Percentiles rank a stretch among this genome's conserved stretches.
Conservation (phyloP, 208 protist species). For the Wallacemonas sp. region DNA sequence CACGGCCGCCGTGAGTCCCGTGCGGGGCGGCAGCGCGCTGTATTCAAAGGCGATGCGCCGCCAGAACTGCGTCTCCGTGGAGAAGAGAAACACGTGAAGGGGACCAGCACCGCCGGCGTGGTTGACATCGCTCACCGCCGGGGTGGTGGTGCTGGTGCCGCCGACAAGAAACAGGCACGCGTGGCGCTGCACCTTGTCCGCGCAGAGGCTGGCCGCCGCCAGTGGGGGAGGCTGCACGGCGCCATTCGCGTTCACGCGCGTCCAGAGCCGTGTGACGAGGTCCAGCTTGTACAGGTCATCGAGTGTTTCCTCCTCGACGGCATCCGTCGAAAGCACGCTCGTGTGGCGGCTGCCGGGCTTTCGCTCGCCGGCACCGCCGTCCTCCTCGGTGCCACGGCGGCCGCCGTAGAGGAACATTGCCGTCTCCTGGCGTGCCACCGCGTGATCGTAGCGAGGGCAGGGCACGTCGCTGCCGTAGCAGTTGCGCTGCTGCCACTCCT, state of each 20-base stretch:
- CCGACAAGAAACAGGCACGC: conserved; percentile 59
- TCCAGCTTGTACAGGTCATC: conserved; percentile 70
- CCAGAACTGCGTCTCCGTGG: conserved; percentile 60
- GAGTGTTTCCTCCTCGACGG: too few species aligned
- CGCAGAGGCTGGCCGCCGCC: conserved; percentile 57
- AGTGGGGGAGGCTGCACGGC: conserved; percentile 50
- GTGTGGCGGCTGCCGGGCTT: too few species aligned
- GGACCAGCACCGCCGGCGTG: background rate
- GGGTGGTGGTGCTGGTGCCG: conserved; percentile 20
- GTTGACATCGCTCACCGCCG: background rate
- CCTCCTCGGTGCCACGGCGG: conserved; percentile 10
- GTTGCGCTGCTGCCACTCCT: conserved; percentile 40
- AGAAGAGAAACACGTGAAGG: conserved; percentile 61
- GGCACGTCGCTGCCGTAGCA: conserved; percentile 41
- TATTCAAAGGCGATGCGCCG: conserved; percentile 42
- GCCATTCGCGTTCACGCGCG: conserved; percentile 49
- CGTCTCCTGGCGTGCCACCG: conserved; percentile 24
- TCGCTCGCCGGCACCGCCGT: too few species aligned
- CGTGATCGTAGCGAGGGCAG: conserved; percentile 62
- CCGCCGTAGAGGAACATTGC: conserved; percentile 53
- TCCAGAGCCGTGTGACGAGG: conserved; percentile 61
- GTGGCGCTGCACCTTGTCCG: conserved; percentile 33
- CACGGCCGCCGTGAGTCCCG: conserved; percentile 14
- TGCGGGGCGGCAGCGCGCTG: conserved; percentile 30
- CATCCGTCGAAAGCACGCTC: too few species aligned